Evolutionary conservation across 2,329 filamentous ascomycete genomes (phyloP).

Genomic region (Lizonia empirigonia): DNA sequence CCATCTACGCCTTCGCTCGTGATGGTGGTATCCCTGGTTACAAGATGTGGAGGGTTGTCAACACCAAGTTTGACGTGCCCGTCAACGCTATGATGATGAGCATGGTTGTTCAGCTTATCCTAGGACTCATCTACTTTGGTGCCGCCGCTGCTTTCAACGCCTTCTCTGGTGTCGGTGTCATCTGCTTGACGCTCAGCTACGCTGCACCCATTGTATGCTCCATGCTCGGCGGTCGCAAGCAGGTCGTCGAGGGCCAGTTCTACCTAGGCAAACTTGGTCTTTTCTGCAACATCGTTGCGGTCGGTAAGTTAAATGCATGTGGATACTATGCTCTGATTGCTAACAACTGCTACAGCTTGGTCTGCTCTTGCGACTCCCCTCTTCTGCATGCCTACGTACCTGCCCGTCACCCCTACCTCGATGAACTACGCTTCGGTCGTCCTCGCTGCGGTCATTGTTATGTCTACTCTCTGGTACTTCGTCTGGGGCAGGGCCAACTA

Average conservation of each 20-base stretch:
- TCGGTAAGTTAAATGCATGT: constrained; percentile 58
- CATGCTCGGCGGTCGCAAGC: constrained; percentile 64
- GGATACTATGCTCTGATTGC: neutral
- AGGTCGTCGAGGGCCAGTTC: constrained; percentile 63
- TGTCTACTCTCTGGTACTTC: constrained; percentile 71
- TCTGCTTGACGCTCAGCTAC: constrained; percentile 71
- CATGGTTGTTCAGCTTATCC: constrained; percentile 67
- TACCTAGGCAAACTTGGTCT: constrained; percentile 66
- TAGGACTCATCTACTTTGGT: constrained; percentile 73
- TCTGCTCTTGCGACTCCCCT: constrained; percentile 71
- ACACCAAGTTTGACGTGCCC: constrained; percentile 67
- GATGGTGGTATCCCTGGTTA: constrained; percentile 72
- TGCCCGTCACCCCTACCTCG: constrained; percentile 63
- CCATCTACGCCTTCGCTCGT: constrained; percentile 72
- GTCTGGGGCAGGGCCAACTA: constrained; percentile 74
- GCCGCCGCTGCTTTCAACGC: constrained; percentile 73
- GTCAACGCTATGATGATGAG: constrained; percentile 75
- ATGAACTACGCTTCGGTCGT: constrained; percentile 80
- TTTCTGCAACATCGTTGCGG: constrained; percentile 67
- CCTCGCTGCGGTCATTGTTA: constrained; percentile 68
- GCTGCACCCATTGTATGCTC: constrained; percentile 70
- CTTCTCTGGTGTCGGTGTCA: constrained; percentile 73
- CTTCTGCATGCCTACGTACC: constrained; percentile 72
- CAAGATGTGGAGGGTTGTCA: constrained; percentile 64
- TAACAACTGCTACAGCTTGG: constrained; percentile 55